Evolutionary conservation across 2,329 filamentous ascomycete species (phyloP).

Genomic region (Exophiala viscosa): DNA sequence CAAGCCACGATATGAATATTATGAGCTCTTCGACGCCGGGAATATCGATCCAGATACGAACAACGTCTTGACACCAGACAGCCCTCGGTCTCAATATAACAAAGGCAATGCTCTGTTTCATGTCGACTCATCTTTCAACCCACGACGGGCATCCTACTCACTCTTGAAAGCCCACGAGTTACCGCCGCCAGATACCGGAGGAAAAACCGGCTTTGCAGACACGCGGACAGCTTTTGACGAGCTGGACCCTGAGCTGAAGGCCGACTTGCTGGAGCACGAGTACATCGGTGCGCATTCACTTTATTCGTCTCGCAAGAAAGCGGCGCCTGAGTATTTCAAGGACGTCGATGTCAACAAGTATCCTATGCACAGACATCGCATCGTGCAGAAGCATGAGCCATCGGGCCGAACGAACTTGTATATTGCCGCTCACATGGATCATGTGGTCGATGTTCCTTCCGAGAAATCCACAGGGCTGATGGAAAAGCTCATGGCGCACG

Average conservation of each 20-base stretch:
- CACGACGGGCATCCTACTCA: constrained; percentile 51
- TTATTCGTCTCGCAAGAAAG: constrained; percentile 52
- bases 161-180: constrained; percentile 50
- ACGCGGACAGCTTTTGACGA: constrained; percentile 50
- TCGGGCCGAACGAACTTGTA: constrained; percentile 53
- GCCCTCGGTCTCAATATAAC: constrained; percentile 18
- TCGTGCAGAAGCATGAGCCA: constrained; percentile 52
- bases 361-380: constrained; percentile 45
- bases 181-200: constrained; percentile 48
- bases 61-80: constrained; percentile 39
- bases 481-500: constrained; percentile 41
- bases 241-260: constrained; percentile 37
- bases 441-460: constrained; percentile 44
- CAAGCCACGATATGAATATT: constrained; percentile 45
- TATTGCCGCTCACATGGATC: constrained; percentile 52
- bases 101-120: constrained; percentile 53
- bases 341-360: constrained; percentile 41
- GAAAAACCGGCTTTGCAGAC: constrained; percentile 54
- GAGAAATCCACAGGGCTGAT: constrained; percentile 38
- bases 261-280: constrained; percentile 38
- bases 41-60: constrained; percentile 52
- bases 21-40: constrained; percentile 56
- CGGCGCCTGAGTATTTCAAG: constrained; percentile 48
- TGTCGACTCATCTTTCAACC: constrained; percentile 55
- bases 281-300: constrained; percentile 51